phyloP scores from a whole-genome alignment of 768 basidiomycete species.

The Paxillus involutus region DNA sequence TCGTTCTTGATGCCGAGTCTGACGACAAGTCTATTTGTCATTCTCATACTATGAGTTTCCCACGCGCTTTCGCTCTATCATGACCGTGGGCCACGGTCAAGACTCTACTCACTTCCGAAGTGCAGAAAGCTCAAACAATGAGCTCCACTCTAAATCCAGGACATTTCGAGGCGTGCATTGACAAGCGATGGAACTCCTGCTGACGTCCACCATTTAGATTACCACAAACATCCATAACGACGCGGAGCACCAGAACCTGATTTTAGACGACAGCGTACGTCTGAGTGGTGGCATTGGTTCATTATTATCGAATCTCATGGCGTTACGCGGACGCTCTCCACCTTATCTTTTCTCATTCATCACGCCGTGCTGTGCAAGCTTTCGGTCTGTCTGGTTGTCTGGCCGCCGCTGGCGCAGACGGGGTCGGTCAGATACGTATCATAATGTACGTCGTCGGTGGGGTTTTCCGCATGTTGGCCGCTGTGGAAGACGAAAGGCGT shows the following conservation, averaged over 20 bases:
- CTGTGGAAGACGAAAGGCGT: slow-evolving; percentile 48
- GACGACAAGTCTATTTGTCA: too few species aligned
- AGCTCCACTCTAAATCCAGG: slow-evolving; percentile 81
- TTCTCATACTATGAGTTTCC: too few species aligned
- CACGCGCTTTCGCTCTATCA: slow-evolving; percentile 14
- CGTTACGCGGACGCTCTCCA: slow-evolving; percentile 50
- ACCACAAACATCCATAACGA: slow-evolving; percentile 86
- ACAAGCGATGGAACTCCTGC: not conserved
- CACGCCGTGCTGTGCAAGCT: slow-evolving; percentile 67
- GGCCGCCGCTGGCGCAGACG: slow-evolving; percentile 43
- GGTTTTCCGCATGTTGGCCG: slow-evolving; percentile 59
- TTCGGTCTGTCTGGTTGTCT: slow-evolving; percentile 50
- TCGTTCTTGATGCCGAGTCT: too few species aligned
- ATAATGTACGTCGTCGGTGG: slow-evolving; percentile 55
- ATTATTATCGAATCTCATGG: not conserved
- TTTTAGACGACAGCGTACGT: slow-evolving; percentile 75
- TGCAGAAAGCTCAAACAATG: slow-evolving; percentile 87
- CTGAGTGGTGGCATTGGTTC: not conserved
- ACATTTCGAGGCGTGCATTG: slow-evolving; percentile 68
- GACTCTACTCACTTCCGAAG: slow-evolving; percentile 57
- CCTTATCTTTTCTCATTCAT: slow-evolving; percentile 69
- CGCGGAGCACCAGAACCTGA: slow-evolving; percentile 77
- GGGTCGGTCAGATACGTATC: slow-evolving; percentile 68
- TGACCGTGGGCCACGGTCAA: not conserved
- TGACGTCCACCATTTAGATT: slow-evolving; percentile 45